phyloP scores from a whole-genome alignment of 1,139 yeast species.

The Hemisphaericaspora subhashii region DNA sequence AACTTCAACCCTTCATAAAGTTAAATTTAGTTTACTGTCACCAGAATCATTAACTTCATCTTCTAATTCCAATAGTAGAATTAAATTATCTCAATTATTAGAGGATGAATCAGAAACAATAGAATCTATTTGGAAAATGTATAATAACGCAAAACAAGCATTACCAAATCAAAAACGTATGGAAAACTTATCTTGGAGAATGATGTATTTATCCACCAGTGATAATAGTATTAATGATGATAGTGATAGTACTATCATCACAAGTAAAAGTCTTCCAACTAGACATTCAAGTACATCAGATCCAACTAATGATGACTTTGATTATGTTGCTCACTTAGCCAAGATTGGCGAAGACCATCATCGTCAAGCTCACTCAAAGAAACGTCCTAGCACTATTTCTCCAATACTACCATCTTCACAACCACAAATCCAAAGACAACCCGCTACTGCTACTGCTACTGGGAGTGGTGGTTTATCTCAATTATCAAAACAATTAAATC shows the following conservation, averaged over 20 bases:
- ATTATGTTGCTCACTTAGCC: slow-evolving; percentile 67
- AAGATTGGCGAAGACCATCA: slow-evolving; percentile 43
- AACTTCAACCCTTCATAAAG: slow-evolving; percentile 1
- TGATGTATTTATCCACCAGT: slow-evolving; percentile 61
- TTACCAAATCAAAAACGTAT: slow-evolving; percentile 73
- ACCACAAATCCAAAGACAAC: slow-evolving; percentile 5
- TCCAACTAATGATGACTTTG: slow-evolving; percentile 57
- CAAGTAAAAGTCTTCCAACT: neutral
- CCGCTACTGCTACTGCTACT: neutral
- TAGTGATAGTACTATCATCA: slow-evolving; percentile 1
- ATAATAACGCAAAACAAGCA: slow-evolving; percentile 73
- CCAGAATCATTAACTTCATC: neutral
- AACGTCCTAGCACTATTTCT: slow-evolving; percentile 38
- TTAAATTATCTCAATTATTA: slow-evolving; percentile 12
- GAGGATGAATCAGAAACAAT: slow-evolving; percentile 25
- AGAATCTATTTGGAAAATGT: slow-evolving; percentile 78
- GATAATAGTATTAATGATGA: neutral
- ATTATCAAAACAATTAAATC: slow-evolving; percentile 13
- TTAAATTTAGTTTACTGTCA: slow-evolving; percentile 1
- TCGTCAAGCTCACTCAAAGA: slow-evolving; percentile 17
- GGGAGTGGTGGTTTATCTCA: slow-evolving; percentile 7
- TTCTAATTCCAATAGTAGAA: slow-evolving; percentile 2
- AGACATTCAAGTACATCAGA: slow-evolving; percentile 16
- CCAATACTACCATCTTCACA: slow-evolving; percentile 20
- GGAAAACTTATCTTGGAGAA: slow-evolving; percentile 84